A percentile compares a stretch with the other conserved stretches of the same genome.
These are phyloP conservation scores for Sparassis latifolia DNA, from an alignment of 1,284 basidiomycete species.

Conservation along the genomic window DNA sequence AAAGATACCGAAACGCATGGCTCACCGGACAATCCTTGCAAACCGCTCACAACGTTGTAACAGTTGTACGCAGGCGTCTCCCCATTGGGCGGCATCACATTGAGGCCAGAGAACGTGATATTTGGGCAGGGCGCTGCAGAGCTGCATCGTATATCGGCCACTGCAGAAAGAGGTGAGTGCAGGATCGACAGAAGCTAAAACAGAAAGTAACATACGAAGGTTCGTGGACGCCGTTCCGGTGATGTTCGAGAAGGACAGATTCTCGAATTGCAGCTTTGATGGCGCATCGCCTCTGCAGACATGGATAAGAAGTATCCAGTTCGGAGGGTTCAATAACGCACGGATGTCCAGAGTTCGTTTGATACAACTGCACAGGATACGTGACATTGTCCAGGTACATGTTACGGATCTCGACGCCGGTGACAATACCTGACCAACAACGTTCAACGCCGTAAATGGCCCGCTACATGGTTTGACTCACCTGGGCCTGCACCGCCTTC, in stretches of 20 bases:
- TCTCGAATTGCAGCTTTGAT: constrained; percentile 41
- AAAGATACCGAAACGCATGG: background rate
- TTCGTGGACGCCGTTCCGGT: constrained; percentile 39
- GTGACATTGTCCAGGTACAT: constrained; percentile 42
- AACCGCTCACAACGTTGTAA: constrained; percentile 34
- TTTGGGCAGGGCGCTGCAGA: constrained; percentile 41
- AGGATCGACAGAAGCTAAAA: background rate
- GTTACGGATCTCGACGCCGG: constrained; percentile 41
- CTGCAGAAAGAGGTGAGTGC: constrained; percentile 22
- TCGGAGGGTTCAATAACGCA: constrained; percentile 19
- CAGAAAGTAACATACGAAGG: constrained; percentile 29
- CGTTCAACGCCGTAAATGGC: background rate
- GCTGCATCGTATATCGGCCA: constrained; percentile 51
- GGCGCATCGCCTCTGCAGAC: constrained; percentile 41
- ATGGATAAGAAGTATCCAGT: background rate
- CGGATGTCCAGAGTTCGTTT: constrained; percentile 48
- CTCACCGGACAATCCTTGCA: constrained; percentile 30
- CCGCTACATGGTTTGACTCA: constrained; percentile 13
- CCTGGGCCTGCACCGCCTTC: constrained; percentile 56
- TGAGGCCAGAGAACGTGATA: constrained; percentile 38
- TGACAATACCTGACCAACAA: constrained; percentile 33
- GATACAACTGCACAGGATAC: constrained; percentile 42
- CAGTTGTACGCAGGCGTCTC: constrained; percentile 36
- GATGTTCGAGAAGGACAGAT: constrained; percentile 42
- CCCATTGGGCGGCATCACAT: constrained; percentile 32